Percentiles rank a stretch among this genome's conserved stretches.
Conservation (phyloP, 768 basidiomycete genomes). For the Mycena filopes region DNA sequence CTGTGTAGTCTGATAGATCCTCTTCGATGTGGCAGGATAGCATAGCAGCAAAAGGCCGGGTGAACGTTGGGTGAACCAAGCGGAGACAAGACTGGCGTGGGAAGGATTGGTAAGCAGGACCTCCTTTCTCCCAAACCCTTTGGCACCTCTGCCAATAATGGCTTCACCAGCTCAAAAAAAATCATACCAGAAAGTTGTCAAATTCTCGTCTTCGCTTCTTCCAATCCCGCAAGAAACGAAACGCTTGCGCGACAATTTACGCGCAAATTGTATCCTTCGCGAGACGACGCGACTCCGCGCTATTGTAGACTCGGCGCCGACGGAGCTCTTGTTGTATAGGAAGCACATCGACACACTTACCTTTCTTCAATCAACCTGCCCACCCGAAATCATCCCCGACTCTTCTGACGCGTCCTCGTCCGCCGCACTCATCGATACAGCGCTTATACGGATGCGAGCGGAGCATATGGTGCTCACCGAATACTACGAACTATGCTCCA, state of each 20-base stretch:
- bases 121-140: too few relatives aligned
- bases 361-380: not conserved
- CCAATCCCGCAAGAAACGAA: constrained; percentile 1
- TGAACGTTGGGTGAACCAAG: too few relatives aligned
- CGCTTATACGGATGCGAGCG: not conserved
- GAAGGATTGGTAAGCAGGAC: too few relatives aligned
- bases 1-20: too few relatives aligned
- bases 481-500: constrained; percentile 11
- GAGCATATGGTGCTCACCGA: not conserved
- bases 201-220: constrained; percentile 1
- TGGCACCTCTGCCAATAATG: too few relatives aligned
- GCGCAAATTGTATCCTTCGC: constrained; percentile 1
- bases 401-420: not conserved
- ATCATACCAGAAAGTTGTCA: not conserved
- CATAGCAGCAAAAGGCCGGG: too few relatives aligned
- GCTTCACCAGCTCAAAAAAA: too few relatives aligned
- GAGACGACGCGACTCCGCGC: constrained; percentile 20
- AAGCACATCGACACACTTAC: not conserved
- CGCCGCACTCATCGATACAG: not conserved
- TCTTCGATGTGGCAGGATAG: too few relatives aligned
- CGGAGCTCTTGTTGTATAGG: constrained; percentile 1
- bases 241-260: constrained; percentile 3
- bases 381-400: not conserved
- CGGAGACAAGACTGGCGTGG: too few relatives aligned
- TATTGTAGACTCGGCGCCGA: not conserved